These are phyloP conservation scores for Fusarium subtropicale DNA, from an alignment of 2,329 filamentous ascomycete genomes.

Conservation along the genomic window DNA sequence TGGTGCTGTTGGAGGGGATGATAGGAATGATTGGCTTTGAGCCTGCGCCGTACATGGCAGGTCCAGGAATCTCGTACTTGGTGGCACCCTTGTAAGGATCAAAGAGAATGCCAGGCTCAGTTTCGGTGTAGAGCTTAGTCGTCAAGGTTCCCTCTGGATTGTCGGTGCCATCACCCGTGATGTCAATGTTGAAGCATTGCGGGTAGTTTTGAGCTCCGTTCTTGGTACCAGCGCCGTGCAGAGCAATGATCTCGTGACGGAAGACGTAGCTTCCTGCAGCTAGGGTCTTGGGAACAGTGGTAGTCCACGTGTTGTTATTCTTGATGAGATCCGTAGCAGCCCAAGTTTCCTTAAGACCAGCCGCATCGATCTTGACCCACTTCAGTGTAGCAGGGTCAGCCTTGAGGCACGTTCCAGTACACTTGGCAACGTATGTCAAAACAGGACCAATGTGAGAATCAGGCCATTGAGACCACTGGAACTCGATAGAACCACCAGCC, in stretches of 20 bases:
- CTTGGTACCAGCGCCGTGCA: constrained; percentile 55
- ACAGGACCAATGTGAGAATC: constrained; percentile 64
- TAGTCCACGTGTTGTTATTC: constrained; percentile 53
- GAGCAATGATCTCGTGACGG: constrained; percentile 64
- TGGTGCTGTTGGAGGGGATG: constrained; percentile 10
- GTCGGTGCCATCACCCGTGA: constrained; percentile 56
- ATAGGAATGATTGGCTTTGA: constrained; percentile 21
- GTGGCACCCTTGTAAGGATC: constrained; percentile 47
- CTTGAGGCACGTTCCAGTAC: constrained; percentile 62
- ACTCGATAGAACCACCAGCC: constrained; percentile 56
- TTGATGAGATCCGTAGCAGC: constrained; percentile 57
- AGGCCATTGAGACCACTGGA: constrained; percentile 59
- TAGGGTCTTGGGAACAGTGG: constrained; percentile 53
- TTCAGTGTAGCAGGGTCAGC: constrained; percentile 65
- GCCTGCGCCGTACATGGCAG: constrained; percentile 45
- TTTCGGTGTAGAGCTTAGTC: constrained; percentile 47
- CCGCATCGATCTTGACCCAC: constrained; percentile 74
- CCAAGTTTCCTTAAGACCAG: constrained; percentile 57
- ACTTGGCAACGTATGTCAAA: constrained; percentile 72
- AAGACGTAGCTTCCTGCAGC: constrained; percentile 60
- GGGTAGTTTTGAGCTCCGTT: constrained; percentile 40
- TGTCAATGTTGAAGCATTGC: constrained; percentile 47
- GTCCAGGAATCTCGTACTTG: constrained; percentile 48
- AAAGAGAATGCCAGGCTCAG: constrained; percentile 51
- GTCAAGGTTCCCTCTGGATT: constrained; percentile 51